Evolutionary conservation across 345 rosid genomes (phyloP), one percentile per base, ranked within the genome.

Genomic region (Eucalyptus marginata): DNA sequence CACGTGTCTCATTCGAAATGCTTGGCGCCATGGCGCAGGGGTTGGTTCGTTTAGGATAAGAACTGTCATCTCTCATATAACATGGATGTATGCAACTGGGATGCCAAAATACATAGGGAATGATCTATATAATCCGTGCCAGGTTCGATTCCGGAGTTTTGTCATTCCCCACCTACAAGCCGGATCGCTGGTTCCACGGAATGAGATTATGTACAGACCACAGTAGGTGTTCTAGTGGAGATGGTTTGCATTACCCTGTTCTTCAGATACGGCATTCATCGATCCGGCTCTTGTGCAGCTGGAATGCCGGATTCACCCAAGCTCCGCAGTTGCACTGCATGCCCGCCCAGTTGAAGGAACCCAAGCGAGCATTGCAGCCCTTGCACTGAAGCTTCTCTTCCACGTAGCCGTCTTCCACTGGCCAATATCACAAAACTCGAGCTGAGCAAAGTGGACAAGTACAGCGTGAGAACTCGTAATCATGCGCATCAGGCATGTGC

Each of bases 221-320:
- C 47, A 20, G 84, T n/a, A 76, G 20, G 47, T 40, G 84, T 2
- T 76, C 84, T 18, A 36, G 84, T 10, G 84, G 29, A 76, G 29
- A 20, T 11, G 84, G 47, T 20, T 76, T 76, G 13, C 84, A 76
- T 18, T 40, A 43, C 12, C 87, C 49, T 17, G 24, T 20, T 15
- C 84, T 71, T 94, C 92, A 93, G 87, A 91, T 83, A 46, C 36
- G 90, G 89, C 96, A 94, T 92, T 97, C 97, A 52, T 97, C 99
- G 80, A 97, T 54, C 84, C 95, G 93, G 90, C 93, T 93, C 91
- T 95, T 97, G 89, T 95, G 96, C 86, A 97, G 92, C 89, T 97
- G 98, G 88, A 97, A 96, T 76, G 99, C 99, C 9, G 99, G 99
- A 90, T 95, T 96, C 87, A 95, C 93, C 99, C 99, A 97, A 3